Evolutionary conservation across 179 eudicot genomes (phyloP), one percentile per base, ranked within the genome.

Genomic region (Corrigiola litoralis): DNA sequence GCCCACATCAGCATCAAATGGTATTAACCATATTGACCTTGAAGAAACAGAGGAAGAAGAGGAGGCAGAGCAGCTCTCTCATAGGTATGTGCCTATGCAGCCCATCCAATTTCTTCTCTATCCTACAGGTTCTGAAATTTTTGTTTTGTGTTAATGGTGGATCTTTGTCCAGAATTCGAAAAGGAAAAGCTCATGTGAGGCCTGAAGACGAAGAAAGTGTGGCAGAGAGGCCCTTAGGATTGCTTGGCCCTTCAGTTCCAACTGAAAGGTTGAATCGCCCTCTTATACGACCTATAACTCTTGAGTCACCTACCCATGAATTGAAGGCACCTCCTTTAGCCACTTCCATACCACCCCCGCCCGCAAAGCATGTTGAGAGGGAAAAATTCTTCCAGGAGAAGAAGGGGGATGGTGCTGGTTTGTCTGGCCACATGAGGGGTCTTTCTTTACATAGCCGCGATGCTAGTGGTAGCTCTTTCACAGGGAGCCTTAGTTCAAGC

Each of bases 361-460:
- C 98, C 10, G 82, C 96, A 32, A 92, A 92, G 67, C 98, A 90
- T 57, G 70, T 79, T 6, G 98, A 92, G 77, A 77, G 98, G 52
- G 89, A 90, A 79, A 92, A 73, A 63, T 92, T 90, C 76, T 92
- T 92, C 73, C 88, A 86, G 76, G 95, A 87, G 74, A 89, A 89
- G 70, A 81, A 75, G 67, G 63, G 79, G n/a, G 96, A 90, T 67
- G 80, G 83, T n/a, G 61, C 85, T 49, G 33, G 72, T 56, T 79
- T 87, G 56, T 54, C 85, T 25, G 86, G 83, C 61, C 95, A 84
- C 71, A 72, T 87, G 71, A 81, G 90, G 58, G 84, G 84, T 31
- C 97, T 92, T 44, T 90, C 98, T 10, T 55, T 92, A 55, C 90
- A 90, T 72, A 84, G 89, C 59, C 80, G 87, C 64, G 79, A 77